phyloP scores from a whole-genome alignment of 1,284 basidiomycete species.

The Malassezia pachydermatis region DNA sequence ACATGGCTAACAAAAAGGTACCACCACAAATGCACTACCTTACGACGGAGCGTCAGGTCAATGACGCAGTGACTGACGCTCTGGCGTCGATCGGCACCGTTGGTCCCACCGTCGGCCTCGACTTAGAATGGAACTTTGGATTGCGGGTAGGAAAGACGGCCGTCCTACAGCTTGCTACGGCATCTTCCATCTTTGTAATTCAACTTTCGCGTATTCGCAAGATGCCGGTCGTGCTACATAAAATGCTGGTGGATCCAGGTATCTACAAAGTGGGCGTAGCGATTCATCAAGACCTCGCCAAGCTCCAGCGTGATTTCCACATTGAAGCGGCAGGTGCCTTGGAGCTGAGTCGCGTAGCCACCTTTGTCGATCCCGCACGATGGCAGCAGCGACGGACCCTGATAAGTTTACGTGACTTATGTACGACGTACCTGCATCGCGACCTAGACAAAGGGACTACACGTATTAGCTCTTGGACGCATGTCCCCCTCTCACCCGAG shows the following conservation, averaged over 20 bases:
- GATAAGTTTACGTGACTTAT: conserved; percentile 31
- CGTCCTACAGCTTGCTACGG: conserved; percentile 25
- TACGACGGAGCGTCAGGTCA: conserved; percentile 17
- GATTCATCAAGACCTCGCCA: conserved; percentile 27
- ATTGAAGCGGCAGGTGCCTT: conserved; percentile 22
- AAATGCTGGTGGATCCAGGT: conserved; percentile 21
- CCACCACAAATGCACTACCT: conserved; percentile 25
- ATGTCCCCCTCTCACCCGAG: conserved; percentile 13
- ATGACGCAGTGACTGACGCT: conserved; percentile 16
- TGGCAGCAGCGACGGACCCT: conserved; percentile 21
- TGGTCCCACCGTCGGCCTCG: conserved; percentile 25
- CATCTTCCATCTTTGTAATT: conserved; percentile 23
- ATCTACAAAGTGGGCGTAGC: conserved; percentile 35
- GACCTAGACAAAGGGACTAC: conserved; percentile 27
- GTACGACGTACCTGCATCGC: conserved; percentile 24
- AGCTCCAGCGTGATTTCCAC: conserved; percentile 31
- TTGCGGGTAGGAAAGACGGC: conserved; percentile 19
- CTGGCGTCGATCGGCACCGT: conserved; percentile 3
- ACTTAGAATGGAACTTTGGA: conserved; percentile 32
- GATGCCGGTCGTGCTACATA: conserved; percentile 13
- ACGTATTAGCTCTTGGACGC: conserved; percentile 27
- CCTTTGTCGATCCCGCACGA: conserved; percentile 19
- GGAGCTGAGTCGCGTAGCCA: conserved; percentile 27
- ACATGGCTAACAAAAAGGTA: no score
- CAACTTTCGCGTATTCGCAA: conserved; percentile 25